Evolutionary conservation across 2,329 filamentous ascomycete species (phyloP), one percentile per base, ranked within the genome.

Genomic region (Neocatenulostroma microsporum): DNA sequence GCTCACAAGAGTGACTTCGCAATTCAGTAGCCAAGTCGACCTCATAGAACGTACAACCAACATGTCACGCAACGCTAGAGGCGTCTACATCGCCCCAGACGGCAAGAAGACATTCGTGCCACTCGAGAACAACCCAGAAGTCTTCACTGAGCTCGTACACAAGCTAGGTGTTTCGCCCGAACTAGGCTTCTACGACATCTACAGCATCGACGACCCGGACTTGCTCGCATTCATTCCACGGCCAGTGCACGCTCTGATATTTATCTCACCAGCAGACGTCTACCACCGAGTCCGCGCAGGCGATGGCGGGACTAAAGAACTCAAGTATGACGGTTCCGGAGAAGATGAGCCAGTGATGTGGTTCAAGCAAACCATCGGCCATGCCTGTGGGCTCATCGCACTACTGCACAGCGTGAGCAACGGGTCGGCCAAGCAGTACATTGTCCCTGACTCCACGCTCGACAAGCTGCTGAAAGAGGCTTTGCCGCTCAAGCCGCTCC

Each of bases 331-430:
- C 3, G 65, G 64, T 8, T 63, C 49, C 14, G 73, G 73, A 15
- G 53, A 60, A 0, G 45, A 60, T 2, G 72, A 77, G 40, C 70
- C 72, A 0, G 65, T 76, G 4, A 56, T 76, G 15, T 78, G 73
- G 73, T 75, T 74, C 54, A 67, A 64, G 41, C 74, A 78, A 46
- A 77, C 70, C 1, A 76, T 77, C 38, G 44, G 68, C 12, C 62
- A 78, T 47, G 70, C 73, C 0, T 78, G 75, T 47, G 75, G 74
- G 0, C 59, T 71, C n/a, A 76, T 78, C 41, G 73, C 68, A 2
- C 54, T 77, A 2, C 54, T 78, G 3, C 74, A 78, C 49, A 63
- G 64, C 41, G 47, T 76, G 15, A 59, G 64, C 31, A 79, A 78
- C 49, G 66, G 69, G 12, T 55, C 61, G 2, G 65, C 63, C 3